Evolutionary conservation across 2,329 filamentous ascomycete genomes (phyloP), one percentile per base, ranked within the genome.

Genomic region (Bertia moriformis): DNA sequence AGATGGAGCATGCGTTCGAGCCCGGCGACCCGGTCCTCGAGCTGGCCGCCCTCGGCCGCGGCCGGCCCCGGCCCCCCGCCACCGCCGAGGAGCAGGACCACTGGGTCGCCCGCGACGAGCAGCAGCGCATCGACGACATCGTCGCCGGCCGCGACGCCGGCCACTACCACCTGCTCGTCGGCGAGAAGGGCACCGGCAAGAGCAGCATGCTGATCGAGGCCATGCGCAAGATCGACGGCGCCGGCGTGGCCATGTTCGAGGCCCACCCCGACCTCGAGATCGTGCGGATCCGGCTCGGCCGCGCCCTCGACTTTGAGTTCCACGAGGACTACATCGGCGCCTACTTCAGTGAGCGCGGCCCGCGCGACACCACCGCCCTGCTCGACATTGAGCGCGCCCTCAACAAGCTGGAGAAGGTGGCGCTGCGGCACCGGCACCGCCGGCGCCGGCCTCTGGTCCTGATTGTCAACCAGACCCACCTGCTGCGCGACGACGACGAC

Each of bases 251-350:
- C 47, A 94, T 98, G 85, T 84, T 96, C 51, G 91, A 98, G 59
- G 88, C 89, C 1, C 91, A 98, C 58, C 82, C 87, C 4, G 88
- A 98, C 56, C 71, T 88, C 1, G 91, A 98, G 52, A 93, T 98
- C 42, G 93, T 98, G 56, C 82, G 91, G 14, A 82, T 95, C 33
- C 74, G 91, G 3, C 71, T 98, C 3, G 91, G 91, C 18, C 95
- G 94, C 55, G 86, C 88, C 2, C 67, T 98, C 30, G 88, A 98
- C 56, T 98, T 88, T 55, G 91, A 98, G 54, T 98, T 83, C 50
- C 86, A 96, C 53, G 91, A 96, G 61, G 91, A 98, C 63, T 95
- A 93, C 52, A 95, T 98, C 44, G 91, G 91, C 35, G 85, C 84
- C 4, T 82, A 98, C 43, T 98, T 98, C 58, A 93, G 84, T 43